Evolutionary conservation across 306 rosid species (phyloP).

Genomic region (Rosa rugosa): DNA sequence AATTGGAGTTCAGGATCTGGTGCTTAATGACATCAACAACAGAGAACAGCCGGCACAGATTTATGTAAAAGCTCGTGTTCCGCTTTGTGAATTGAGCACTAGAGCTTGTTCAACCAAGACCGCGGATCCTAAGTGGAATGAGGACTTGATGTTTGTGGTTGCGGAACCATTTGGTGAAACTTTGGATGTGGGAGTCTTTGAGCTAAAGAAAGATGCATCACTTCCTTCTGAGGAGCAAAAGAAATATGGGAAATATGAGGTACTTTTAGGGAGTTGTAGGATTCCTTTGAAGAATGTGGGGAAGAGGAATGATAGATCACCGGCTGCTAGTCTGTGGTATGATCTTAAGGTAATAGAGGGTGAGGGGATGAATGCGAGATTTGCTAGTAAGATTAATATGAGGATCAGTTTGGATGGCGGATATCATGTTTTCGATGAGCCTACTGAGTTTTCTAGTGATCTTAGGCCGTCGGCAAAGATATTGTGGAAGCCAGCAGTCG

Average conservation of each 20-base stretch:
- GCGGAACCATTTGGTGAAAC: neutral
- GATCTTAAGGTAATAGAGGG: neutral
- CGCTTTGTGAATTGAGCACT: neutral
- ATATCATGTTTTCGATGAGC: constrained; percentile 17
- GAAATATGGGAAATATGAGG: neutral
- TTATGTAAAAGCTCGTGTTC: neutral
- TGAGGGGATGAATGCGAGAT: neutral
- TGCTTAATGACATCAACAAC: neutral
- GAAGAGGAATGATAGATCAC: neutral
- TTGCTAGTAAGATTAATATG: constrained; percentile 14
- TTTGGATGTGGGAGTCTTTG: neutral
- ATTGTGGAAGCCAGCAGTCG: neutral
- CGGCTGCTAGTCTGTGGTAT: neutral
- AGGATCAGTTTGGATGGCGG: constrained; percentile 18
- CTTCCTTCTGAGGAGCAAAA: neutral
- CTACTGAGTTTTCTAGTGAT: constrained; percentile 4
- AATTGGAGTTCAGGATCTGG: constrained; percentile 3
- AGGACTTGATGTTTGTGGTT: constrained; percentile 21
- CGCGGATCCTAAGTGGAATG: neutral
- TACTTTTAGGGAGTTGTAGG: neutral
- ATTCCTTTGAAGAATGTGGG: neutral
- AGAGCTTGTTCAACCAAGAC: neutral
- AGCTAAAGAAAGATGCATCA: neutral
- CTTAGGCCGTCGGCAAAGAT: constrained; percentile 6
- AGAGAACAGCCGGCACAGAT: neutral